Base-by-base conservation (phyloP, 805 yeast species). In the Candida manassasensis region DNA sequence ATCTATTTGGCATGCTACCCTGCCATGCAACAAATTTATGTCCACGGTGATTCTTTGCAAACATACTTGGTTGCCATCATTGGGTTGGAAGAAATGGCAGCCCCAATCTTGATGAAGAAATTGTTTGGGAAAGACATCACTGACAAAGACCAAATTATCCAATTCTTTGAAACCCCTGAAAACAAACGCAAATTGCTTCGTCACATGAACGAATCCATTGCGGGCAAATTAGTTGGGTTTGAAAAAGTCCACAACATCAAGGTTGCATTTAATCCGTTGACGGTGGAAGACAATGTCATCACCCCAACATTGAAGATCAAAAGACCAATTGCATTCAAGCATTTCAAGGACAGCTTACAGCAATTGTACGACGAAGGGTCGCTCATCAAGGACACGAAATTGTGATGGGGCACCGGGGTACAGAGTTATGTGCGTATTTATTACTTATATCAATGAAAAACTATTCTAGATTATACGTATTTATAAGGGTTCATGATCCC, bases 401-500 rank as follows among this genome's bases (percentile, higher is more conserved):
- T 55, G 37, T 53, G 38, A 35, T 25, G 18, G 22, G 7, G 10
- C 10, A n/a, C n/a, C n/a, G n/a, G n/a, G n/a, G 7, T 19, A 19
- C 10, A 19, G 22, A 7, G 22, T 19, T 19, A 19, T 19, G 7
- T 19, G 22, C 22, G 9, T 19, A 19, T 10, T 19, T n/a, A n/a
- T n/a, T n/a, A n/a, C n/a, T n/a, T n/a, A n/a, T n/a, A n/a, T n/a
- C n/a, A n/a, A n/a, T n/a, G n/a, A n/a, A n/a, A n/a, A n/a, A n/a
- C n/a, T n/a, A n/a, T n/a, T n/a, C n/a, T n/a, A 14, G 14, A 14
- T 39, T 65, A 83, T 31, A 88, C 69, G 55, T 89, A 93, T 60
- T 90, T 90, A 69, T 90, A 93, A 17, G 98, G 98, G 58, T 93
- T 93, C 73, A 93, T 61, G 51, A 93, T 93, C 15, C 81, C 84